Evolutionary conservation across 371 early-diverging fungal species (phyloP), one percentile per base, ranked within the genome.

Genomic region (Coemansia sp.): DNA sequence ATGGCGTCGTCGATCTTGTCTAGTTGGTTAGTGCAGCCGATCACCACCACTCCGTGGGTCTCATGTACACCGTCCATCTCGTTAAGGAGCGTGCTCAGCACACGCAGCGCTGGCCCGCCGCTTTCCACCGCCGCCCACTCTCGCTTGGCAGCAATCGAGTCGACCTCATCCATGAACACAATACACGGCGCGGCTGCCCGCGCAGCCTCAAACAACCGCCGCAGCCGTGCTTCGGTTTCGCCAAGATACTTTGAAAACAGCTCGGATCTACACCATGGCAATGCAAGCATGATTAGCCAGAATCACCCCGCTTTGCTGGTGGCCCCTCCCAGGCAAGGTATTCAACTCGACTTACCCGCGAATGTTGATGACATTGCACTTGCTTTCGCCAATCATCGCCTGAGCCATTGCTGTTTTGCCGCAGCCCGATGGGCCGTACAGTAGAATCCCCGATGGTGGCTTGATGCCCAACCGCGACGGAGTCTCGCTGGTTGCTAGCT

Each of bases 391-490:
- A 5, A 76, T 75, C 61, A 62, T 69, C 32, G 89, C 87, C 83
- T 91, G 93, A 30, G 93, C 99, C 45, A 99, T 74, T 0, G 95
- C 93, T 0, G 99, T 99, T 79, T 99, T 99, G 74, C 94, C 92
- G 73, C 98, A 98, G 7, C 99, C 99, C 0, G 99, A 95, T 10
- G 99, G 99, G 0, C 99, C 99, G 75, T 98, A 96, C 5, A 99
- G 80, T 43, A 99, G 76, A 4, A 98, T 86, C 6, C 99, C 99
- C 34, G 90, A 67, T 1, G 94, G 91, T 1, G 92, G 88, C 56
- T 80, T 81, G n/a, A 97, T 68, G 0, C 96, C 96, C 7, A 97
- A 78, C 43, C 88, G 80, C 8, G 67, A 53, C 63, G 91, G 91
- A 0, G 85, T 81, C 4, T 89, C 90, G 31, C 62, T 48, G 2